Base-by-base conservation (phyloP, 306 rosid genomes). In the Luffa aegyptiaca region DNA sequence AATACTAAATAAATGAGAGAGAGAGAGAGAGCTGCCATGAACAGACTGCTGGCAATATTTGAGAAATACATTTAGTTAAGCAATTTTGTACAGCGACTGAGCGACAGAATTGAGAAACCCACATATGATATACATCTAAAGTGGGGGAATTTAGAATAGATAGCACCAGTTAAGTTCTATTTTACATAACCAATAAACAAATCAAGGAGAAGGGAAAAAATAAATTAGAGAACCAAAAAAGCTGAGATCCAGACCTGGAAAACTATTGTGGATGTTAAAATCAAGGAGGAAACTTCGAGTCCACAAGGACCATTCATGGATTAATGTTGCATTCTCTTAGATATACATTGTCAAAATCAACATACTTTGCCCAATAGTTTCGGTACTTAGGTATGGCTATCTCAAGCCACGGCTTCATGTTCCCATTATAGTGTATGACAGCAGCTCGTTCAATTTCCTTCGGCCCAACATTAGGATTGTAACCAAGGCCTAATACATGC, bases 381-480 rank as follows among this genome's bases (percentile, higher is more conserved):
- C 92, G 82, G 48, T 87, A 90, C 87, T 87, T 90, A 66, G 95
- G 90, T 63, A 90, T 86, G 79, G 91, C 88, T 80, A 89, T 89
- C 89, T 90, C 95, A 52, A 90, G 90, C 95, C 95, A 90, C 8
- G 95, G 95, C 81, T 90, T 90, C 91, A 90, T 17, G 89, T 90
- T 90, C n/a, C 95, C 95, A 37, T 90, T 90, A 53, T 87, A 90
- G 86, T 90, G 95, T 69, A 89, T 45, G 52, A 90, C 95, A 53
- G 95, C 91, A 74, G 95, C 86, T 57, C 83, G 86, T 10, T 89
- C 92, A 1, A 90, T 86, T 10, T 90, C 95, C 80, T 80, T 89
- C 55, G 82, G 95, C 79, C 78, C 83, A 58, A 90, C 84, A 14
- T 84, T 89, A 51, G 91, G 86, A 75, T 90, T 85, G 86, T 90